Percentiles rank a stretch among this genome's conserved stretches.
phyloP scores from a whole-genome alignment of 164 flowering plant genomes.

The Vitis labrusca region DNA sequence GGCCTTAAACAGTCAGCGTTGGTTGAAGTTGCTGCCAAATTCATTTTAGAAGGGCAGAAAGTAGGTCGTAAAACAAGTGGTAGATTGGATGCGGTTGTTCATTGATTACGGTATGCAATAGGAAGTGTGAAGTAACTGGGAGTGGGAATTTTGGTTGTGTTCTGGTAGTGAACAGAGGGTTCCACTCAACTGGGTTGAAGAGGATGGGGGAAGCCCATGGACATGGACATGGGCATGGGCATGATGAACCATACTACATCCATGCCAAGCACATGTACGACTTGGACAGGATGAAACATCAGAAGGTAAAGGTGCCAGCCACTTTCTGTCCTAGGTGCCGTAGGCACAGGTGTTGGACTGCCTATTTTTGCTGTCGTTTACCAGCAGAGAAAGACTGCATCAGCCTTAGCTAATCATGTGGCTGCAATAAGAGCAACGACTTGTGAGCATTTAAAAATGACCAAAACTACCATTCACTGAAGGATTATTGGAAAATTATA shows the following conservation, averaged over 20 bases:
- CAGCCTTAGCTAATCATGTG: conserved; percentile 32
- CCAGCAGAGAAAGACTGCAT: conserved; percentile 94
- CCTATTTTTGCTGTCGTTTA: conserved; percentile 82
- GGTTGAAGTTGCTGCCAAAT: no score
- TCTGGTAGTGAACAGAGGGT: conserved; percentile 48
- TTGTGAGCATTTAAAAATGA: no score
- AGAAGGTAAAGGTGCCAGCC: conserved; percentile 56
- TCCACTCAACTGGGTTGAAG: conserved; percentile 84
- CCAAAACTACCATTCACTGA: no score
- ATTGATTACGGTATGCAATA: no score
- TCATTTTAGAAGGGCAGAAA: no score
- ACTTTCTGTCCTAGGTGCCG: conserved; percentile 64
- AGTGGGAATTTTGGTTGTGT: neutral
- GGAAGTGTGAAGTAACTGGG: no score
- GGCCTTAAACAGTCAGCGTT: no score
- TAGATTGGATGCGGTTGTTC: no score
- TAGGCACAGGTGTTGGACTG: conserved; percentile 82
- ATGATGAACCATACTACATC: conserved; percentile 77
- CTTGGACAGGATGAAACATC: conserved; percentile 87
- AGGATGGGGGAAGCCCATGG: conserved; percentile 78
- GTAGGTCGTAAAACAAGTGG: no score
- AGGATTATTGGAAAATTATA: no score
- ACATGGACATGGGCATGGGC: conserved; percentile 50
- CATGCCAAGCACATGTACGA: conserved; percentile 98
- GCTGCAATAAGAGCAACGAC: no score